Evolutionary conservation across 768 basidiomycete genomes (phyloP).

Genomic region (Polyporus arcularius): DNA sequence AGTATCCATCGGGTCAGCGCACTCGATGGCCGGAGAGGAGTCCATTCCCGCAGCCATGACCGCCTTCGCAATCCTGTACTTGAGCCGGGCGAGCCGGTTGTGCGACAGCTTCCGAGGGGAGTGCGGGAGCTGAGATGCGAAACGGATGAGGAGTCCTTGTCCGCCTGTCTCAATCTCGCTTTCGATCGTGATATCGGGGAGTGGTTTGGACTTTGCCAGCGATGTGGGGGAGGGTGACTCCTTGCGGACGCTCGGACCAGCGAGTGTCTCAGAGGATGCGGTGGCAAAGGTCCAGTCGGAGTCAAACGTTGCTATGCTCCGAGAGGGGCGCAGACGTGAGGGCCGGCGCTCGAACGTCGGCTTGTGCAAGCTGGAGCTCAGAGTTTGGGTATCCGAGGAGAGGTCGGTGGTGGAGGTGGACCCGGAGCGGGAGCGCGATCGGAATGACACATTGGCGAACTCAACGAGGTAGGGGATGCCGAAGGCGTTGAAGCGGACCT

Average conservation of each 20-base stretch:
- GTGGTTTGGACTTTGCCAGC: background rate
- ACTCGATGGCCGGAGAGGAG: constrained; percentile 27
- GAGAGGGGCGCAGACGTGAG: constrained; percentile 11
- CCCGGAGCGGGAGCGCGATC: constrained; percentile 15
- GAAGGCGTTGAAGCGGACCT: constrained; percentile 34
- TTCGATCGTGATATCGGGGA: background rate
- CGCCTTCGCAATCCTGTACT: constrained; percentile 38
- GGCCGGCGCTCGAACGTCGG: constrained; percentile 2
- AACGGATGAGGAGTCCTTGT: constrained; percentile 27
- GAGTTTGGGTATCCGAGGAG: background rate
- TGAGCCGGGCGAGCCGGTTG: constrained; percentile 29
- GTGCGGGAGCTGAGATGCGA: constrained; percentile 21
- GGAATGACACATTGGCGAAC: constrained; percentile 36
- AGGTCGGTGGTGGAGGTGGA: constrained; percentile 10
- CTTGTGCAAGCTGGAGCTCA: background rate
- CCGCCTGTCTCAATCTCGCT: constrained; percentile 9
- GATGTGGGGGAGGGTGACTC: background rate
- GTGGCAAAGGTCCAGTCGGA: constrained; percentile 17
- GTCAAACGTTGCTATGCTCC: constrained; percentile 8
- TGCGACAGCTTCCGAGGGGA: constrained; percentile 24
- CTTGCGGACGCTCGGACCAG: constrained; percentile 1
- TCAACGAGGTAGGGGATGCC: constrained; percentile 39
- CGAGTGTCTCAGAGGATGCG: constrained; percentile 24
- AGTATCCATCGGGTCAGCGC: constrained; percentile 17
- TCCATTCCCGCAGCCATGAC: constrained; percentile 44